Conservation (phyloP, 2,329 filamentous ascomycete genomes). For the Ophiocordyceps camponoti-rufipedis region DNA sequence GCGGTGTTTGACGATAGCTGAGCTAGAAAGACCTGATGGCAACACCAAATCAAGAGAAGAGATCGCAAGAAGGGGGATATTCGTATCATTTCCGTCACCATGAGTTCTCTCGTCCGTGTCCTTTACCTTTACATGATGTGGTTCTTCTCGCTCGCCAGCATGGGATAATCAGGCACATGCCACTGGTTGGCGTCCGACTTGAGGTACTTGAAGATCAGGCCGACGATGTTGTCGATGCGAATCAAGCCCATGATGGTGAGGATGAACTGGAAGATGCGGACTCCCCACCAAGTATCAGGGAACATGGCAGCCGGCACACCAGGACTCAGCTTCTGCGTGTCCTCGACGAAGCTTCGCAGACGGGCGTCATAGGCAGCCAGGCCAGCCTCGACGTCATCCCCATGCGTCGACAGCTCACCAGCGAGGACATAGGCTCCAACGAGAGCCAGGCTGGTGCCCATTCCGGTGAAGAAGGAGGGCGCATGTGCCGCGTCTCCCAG, state of each 20-base stretch:
- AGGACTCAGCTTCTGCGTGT: conserved; percentile 16
- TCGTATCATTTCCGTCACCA: too few species aligned
- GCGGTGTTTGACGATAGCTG: not conserved
- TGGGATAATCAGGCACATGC: not conserved
- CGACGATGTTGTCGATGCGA: not conserved
- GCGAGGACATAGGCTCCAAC: conserved; percentile 31
- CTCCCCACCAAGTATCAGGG: conserved; percentile 10
- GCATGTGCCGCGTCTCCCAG: conserved; percentile 31
- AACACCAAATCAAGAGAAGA: not conserved
- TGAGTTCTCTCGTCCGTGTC: too few species aligned
- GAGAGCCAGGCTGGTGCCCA: conserved; percentile 27
- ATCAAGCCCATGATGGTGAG: not conserved
- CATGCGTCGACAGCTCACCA: conserved; percentile 18
- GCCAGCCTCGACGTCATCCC: conserved; percentile 9
- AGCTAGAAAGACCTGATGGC: not conserved
- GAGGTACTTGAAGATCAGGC: not conserved
- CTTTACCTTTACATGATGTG: too few species aligned
- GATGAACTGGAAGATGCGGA: conserved; percentile 7
- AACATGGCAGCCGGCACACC: conserved; percentile 10
- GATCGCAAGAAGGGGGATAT: too few species aligned
- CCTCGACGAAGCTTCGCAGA: conserved; percentile 20
- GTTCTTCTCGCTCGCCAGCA: not conserved
- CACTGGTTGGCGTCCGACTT: not conserved
- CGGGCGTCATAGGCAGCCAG: conserved; percentile 20
- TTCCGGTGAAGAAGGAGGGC: conserved; percentile 25